A percentile compares a stretch with the other conserved stretches of the same genome.
Conservation (phyloP, 176 grass and related monocot species). For the Zoysia pacifica region DNA sequence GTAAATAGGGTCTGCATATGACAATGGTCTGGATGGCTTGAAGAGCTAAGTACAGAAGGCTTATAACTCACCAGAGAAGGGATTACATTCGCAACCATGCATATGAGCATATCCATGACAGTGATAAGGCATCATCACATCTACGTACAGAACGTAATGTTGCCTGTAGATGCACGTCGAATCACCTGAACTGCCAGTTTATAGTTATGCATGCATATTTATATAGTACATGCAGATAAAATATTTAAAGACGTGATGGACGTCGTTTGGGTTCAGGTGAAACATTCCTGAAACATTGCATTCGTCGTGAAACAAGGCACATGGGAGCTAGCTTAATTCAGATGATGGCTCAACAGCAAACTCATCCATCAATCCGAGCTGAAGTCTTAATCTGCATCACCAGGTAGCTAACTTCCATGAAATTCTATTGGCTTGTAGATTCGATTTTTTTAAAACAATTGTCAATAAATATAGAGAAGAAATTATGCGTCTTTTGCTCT, state of each 20-base stretch:
- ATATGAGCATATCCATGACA: not conserved
- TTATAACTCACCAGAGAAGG: not conserved
- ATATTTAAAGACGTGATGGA: constrained; percentile 3
- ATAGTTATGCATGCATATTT: not conserved
- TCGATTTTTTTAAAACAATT: not conserved
- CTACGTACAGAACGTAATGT: not conserved
- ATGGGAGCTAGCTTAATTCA: constrained; percentile 36
- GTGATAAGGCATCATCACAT: not conserved
- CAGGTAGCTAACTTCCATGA: not conserved
- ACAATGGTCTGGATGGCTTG: too few species aligned
- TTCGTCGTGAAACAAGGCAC: constrained; percentile 47
- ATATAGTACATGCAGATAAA: not conserved
- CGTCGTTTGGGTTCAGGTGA: constrained; percentile 36
- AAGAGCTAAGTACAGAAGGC: too few species aligned
- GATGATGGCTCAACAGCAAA: constrained; percentile 27
- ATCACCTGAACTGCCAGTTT: not conserved
- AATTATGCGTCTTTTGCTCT: not conserved
- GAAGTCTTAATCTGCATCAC: constrained; percentile 19
- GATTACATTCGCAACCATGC: too few species aligned
- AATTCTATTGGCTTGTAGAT: not conserved
- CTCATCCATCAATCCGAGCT: not conserved
- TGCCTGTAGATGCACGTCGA: not conserved
- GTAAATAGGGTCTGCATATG: too few species aligned
- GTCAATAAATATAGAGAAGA: not conserved
- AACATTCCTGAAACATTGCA: too few species aligned